A percentile compares a stretch with the other conserved stretches of the same genome.
Evolutionary conservation across 2,329 filamentous ascomycete genomes (phyloP).

Genomic region (Fusarium buharicum): DNA sequence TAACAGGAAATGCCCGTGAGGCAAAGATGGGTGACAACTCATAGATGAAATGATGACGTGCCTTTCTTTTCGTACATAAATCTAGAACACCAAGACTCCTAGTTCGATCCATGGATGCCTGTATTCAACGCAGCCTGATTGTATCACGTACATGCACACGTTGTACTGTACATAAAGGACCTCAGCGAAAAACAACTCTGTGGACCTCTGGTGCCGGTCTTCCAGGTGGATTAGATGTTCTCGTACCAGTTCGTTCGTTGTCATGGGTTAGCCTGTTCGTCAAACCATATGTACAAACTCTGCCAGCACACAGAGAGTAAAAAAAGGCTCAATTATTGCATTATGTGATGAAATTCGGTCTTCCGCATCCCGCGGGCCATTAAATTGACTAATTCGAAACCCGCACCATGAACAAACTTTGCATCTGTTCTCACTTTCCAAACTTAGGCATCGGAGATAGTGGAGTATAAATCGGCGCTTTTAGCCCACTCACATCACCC

Average conservation of each 20-base stretch:
- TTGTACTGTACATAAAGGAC: slow-evolving; percentile 4
- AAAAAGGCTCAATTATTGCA: neutral
- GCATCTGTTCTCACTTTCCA: too few relatives aligned
- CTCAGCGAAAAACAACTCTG: slow-evolving; percentile 19
- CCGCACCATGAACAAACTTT: neutral
- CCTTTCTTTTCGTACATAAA: neutral
- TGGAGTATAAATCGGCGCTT: neutral
- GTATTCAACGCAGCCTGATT: neutral
- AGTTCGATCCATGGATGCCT: too few relatives aligned
- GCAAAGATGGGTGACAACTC: neutral
- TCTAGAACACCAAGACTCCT: too few relatives aligned
- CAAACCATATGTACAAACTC: too few relatives aligned
- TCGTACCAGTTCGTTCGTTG: too few relatives aligned
- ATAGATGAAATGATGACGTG: slow-evolving; percentile 31
- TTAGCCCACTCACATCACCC: neutral
- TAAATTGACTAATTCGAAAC: neutral
- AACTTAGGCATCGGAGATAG: neutral
- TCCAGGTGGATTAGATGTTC: slow-evolving; percentile 6
- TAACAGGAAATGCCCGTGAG: neutral
- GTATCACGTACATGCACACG: too few relatives aligned
- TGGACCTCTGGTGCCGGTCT: slow-evolving; percentile 30
- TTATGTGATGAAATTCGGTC: neutral
- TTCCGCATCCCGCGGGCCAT: too few relatives aligned
- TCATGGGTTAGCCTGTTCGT: too few relatives aligned
- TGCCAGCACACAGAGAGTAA: neutral